A percentile compares a stretch with the other conserved stretches of the same genome.
Evolutionary conservation across 2,329 filamentous ascomycete species (phyloP).

Genomic region (Dothiorella sarmentorum): DNA sequence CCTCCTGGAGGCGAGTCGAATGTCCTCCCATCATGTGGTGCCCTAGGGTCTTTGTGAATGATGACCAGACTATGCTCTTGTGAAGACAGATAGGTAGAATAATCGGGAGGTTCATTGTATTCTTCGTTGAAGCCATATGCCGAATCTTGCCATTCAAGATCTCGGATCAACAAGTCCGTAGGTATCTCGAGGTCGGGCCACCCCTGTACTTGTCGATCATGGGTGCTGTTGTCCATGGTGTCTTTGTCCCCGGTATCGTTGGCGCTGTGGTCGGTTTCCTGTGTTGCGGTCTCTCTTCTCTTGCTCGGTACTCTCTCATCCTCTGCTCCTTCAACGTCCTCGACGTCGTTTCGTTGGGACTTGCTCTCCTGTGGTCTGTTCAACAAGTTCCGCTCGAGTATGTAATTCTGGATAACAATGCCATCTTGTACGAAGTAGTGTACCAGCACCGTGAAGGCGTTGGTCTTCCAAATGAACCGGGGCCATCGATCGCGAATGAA

Average conservation of each 20-base stretch:
- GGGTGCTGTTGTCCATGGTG: too few species aligned
- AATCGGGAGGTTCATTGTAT: too few species aligned
- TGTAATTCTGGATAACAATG: not conserved
- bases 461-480: not conserved
- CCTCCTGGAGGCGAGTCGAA: not conserved
- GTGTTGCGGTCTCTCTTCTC: too few species aligned
- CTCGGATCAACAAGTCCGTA: not conserved
- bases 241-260: too few species aligned
- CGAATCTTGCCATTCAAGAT: not conserved
- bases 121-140: not conserved
- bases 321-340: too few species aligned
- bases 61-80: not conserved
- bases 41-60: not conserved
- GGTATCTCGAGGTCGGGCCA: not conserved
- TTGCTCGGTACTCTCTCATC: too few species aligned
- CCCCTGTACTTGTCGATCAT: too few species aligned
- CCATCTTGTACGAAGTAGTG: not conserved
- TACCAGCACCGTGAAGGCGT: not conserved
- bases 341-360: too few species aligned
- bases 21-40: not conserved
- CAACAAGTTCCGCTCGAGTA: not conserved
- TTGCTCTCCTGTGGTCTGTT: too few species aligned
- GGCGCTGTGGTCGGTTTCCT: too few species aligned
- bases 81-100: not conserved
- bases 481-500: slow-evolving; percentile 1